A percentile compares a stretch with the other conserved stretches of the same genome.
Evolutionary conservation across 1,284 basidiomycete genomes (phyloP).

Genomic region (Boletus smithii): DNA sequence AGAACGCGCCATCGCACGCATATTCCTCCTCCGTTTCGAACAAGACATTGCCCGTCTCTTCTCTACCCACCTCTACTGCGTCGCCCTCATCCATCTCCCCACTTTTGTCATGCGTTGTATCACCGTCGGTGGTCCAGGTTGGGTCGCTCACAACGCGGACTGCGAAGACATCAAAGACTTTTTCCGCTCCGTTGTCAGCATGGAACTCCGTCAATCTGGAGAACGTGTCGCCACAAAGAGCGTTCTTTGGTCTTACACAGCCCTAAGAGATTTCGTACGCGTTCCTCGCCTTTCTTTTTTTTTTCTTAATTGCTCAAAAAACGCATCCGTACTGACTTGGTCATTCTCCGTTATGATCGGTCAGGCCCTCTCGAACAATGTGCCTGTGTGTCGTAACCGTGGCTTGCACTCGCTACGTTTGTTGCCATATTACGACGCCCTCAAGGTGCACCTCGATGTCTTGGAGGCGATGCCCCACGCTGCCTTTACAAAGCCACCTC

Average conservation of each 20-base stretch:
- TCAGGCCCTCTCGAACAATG: slow-evolving; percentile 64
- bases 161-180: slow-evolving; percentile 69
- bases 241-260: slow-evolving; percentile 72
- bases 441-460: slow-evolving; percentile 56
- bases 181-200: slow-evolving; percentile 59
- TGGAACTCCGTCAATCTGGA: slow-evolving; percentile 71
- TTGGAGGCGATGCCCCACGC: slow-evolving; percentile 55
- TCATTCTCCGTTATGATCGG: too few relatives aligned
- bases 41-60: slow-evolving; percentile 68
- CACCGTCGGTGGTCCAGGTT: slow-evolving; percentile 56
- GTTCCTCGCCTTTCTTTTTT: neutral
- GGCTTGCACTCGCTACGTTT: slow-evolving; percentile 63
- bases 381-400: slow-evolving; percentile 56
- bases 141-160: slow-evolving; percentile 62
- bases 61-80: slow-evolving; percentile 60
- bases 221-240: slow-evolving; percentile 73
- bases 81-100: slow-evolving; percentile 60
- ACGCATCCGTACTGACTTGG: neutral
- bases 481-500: slow-evolving; percentile 58
- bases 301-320: neutral
- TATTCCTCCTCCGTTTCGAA: slow-evolving; percentile 63
- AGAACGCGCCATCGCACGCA: slow-evolving; percentile 59
- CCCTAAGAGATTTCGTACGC: slow-evolving; percentile 63
- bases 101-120: slow-evolving; percentile 62
- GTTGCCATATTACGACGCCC: slow-evolving; percentile 53